These are phyloP conservation scores for Suhomyces sp. DNA, from an alignment of 805 yeast genomes.

Conservation along the genomic window DNA sequence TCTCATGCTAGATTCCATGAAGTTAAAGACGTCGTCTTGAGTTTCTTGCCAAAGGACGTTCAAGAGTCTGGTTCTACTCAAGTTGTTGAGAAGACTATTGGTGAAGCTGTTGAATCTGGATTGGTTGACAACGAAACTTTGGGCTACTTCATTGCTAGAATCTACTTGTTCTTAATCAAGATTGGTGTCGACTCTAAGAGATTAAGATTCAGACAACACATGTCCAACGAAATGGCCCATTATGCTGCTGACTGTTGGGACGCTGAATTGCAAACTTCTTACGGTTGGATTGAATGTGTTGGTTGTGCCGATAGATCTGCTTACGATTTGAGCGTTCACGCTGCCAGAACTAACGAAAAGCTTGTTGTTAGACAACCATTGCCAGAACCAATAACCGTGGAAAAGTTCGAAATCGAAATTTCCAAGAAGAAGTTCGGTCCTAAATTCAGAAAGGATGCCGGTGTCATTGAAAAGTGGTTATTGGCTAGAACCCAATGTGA, in stretches of 20 bases:
- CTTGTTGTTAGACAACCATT: constrained; percentile 90
- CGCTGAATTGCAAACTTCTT: constrained; percentile 91
- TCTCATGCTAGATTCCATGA: constrained; percentile 75
- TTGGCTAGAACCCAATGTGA: constrained; percentile 76
- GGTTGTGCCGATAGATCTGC: constrained; percentile 99
- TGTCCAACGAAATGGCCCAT: constrained; percentile 99
- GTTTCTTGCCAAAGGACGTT: constrained; percentile 79
- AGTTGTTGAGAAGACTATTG: constrained; percentile 63
- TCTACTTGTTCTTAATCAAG: constrained; percentile 74
- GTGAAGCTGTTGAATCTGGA: constrained; percentile 84
- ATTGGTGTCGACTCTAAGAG: constrained; percentile 86
- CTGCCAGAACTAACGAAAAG: constrained; percentile 93
- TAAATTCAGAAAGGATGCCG: constrained; percentile 94
- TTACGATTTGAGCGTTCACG: constrained; percentile 91
- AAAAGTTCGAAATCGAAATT: constrained; percentile 77
- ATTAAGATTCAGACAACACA: constrained; percentile 96
- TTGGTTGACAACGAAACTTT: constrained; percentile 96
- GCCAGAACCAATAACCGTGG: constrained; percentile 79
- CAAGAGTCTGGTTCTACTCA: constrained; percentile 84
- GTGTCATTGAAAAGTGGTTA: constrained; percentile 82
- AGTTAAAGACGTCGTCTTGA: constrained; percentile 67
- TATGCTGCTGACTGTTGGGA: constrained; percentile 99
- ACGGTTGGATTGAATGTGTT: constrained; percentile 99
- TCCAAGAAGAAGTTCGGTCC: constrained; percentile 98
- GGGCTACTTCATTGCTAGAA: constrained; percentile 95